These are phyloP conservation scores for Crithidia expoeki DNA, from an alignment of 208 protist genomes.

Conservation along the genomic window DNA sequence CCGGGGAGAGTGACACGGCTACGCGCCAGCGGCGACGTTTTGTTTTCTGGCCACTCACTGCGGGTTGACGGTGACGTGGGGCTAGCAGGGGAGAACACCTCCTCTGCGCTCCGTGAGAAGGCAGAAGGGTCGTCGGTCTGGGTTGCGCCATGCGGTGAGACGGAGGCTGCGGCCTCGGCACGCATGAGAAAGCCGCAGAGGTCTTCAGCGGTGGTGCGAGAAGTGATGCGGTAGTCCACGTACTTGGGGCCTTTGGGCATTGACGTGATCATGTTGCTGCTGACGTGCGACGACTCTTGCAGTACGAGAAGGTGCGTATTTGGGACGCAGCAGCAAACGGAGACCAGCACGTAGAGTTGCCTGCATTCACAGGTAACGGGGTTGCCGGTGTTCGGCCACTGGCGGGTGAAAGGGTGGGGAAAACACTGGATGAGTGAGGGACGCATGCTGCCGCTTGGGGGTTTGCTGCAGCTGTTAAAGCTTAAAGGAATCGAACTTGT, in stretches of 20 bases:
- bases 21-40: slow-evolving; percentile 10
- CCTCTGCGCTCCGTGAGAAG: slow-evolving; percentile 21
- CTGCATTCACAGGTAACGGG: slow-evolving; percentile 81
- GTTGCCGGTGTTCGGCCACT: slow-evolving; percentile 80
- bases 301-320: slow-evolving; percentile 82
- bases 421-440: slow-evolving; percentile 79
- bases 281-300: slow-evolving; percentile 48
- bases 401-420: slow-evolving; percentile 73
- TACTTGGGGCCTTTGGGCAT: slow-evolving; percentile 86
- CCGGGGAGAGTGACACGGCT: not conserved
- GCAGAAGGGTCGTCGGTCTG: slow-evolving; percentile 8
- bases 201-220: slow-evolving; percentile 62
- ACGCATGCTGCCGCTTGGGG: slow-evolving; percentile 35
- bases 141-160: slow-evolving; percentile 1
- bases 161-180: slow-evolving; percentile 47
- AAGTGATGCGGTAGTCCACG: slow-evolving; percentile 72
- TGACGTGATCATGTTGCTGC: slow-evolving; percentile 67
- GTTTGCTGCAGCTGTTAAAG: not conserved
- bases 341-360: slow-evolving; percentile 86
- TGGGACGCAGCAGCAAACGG: slow-evolving; percentile 83
- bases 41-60: not conserved
- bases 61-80: not conserved
- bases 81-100: slow-evolving; percentile 7
- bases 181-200: slow-evolving; percentile 72
- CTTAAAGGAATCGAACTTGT: not conserved